These are phyloP conservation scores for Echinochloa phyllopogon DNA, from an alignment of 176 grass and related monocot species.

Conservation along the genomic window DNA sequence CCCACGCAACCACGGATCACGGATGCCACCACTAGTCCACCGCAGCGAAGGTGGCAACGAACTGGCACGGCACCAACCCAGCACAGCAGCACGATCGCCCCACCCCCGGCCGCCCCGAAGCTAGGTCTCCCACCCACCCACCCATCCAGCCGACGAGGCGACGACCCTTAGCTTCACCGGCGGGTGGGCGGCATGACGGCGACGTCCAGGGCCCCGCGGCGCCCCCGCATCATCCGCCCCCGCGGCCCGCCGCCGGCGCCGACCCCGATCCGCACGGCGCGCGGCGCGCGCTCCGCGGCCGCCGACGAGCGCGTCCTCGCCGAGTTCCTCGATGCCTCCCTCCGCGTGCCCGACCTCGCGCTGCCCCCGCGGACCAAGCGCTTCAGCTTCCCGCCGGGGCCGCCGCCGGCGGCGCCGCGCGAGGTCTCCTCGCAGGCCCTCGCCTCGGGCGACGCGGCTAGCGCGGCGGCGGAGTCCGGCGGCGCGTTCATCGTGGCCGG, in stretches of 20 bases:
- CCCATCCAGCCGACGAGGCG: not conserved
- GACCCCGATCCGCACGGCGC: slow-evolving; percentile 73
- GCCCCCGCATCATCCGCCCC: slow-evolving; percentile 30
- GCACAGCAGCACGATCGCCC: not conserved
- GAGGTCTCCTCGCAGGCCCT: slow-evolving; percentile 2
- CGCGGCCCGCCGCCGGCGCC: slow-evolving; percentile 64
- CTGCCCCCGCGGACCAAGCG: slow-evolving; percentile 41
- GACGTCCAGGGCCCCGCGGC: slow-evolving; percentile 50
- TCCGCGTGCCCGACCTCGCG: slow-evolving; percentile 62
- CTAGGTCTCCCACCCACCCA: not conserved
- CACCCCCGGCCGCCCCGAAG: too few relatives aligned
- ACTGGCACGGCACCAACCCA: slow-evolving; percentile 16
- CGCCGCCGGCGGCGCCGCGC: not conserved
- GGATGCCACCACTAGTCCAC: not conserved
- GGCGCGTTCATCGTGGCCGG: slow-evolving; percentile 60
- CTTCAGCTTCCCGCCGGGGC: slow-evolving; percentile 47
- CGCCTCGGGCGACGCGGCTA: not conserved
- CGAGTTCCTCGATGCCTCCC: slow-evolving; percentile 74
- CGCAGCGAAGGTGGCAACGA: slow-evolving; percentile 16
- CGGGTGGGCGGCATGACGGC: slow-evolving; percentile 48
- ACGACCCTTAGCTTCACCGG: too few relatives aligned
- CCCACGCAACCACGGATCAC: slow-evolving; percentile 41
- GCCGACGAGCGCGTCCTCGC: slow-evolving; percentile 67
- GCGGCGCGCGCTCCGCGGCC: slow-evolving; percentile 63
- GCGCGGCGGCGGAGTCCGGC: slow-evolving; percentile 41